A percentile compares a stretch with the other conserved stretches of the same genome.
Evolutionary conservation across 1,284 basidiomycete genomes (phyloP).

Genomic region (Ganoderma multipileum): DNA sequence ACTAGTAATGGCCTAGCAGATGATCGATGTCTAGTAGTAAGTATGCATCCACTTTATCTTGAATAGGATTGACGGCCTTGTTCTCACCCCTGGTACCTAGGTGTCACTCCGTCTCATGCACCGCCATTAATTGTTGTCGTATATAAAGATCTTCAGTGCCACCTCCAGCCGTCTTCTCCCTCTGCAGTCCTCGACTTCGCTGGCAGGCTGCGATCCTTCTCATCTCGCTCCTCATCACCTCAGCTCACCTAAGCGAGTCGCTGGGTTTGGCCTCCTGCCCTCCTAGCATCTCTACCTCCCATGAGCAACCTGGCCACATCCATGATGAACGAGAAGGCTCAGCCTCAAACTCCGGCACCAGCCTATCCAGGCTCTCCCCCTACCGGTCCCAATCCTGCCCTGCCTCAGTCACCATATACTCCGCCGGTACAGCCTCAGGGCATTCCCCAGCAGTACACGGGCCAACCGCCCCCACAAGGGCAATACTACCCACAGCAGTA

Average conservation of each 20-base stretch:
- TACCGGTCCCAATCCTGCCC: neutral
- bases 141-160: neutral
- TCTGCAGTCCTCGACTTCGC: neutral
- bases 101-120: neutral
- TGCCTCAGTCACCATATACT: slow-evolving; percentile 8
- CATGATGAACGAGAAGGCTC: slow-evolving; percentile 22
- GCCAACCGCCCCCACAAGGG: neutral
- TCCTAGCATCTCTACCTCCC: neutral
- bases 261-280: neutral
- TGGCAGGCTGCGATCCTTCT: neutral
- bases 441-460: neutral
- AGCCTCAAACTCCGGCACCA: slow-evolving; percentile 2
- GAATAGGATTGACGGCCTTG: neutral
- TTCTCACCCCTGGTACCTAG: slow-evolving; percentile 8
- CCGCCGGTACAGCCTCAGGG: slow-evolving; percentile 8
- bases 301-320: slow-evolving; percentile 3
- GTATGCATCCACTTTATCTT: neutral
- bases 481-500: neutral
- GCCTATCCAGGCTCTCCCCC: slow-evolving; percentile 12
- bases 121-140: neutral
- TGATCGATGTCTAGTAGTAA: neutral
- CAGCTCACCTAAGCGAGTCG: neutral
- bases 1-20: neutral
- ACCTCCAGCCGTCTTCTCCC: neutral
- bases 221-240: neutral